phyloP scores from a whole-genome alignment of 1,284 basidiomycete species.

The Apiotrichum porosum region DNA sequence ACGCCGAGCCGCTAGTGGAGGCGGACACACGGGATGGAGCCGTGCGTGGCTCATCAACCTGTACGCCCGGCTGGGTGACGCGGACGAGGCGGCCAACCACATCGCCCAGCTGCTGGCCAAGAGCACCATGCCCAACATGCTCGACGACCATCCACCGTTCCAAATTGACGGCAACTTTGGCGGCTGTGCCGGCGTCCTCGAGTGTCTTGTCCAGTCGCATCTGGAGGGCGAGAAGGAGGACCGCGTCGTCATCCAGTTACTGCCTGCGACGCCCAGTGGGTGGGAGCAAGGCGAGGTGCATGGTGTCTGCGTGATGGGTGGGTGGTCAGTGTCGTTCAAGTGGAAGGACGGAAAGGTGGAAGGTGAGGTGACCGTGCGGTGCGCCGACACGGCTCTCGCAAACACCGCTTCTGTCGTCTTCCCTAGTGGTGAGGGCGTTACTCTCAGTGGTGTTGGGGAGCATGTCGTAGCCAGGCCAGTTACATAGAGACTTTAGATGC shows the following conservation, averaged over 20 bases:
- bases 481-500: no score
- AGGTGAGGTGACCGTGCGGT: background rate
- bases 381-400: background rate
- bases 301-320: background rate
- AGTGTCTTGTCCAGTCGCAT: constrained; percentile 8
- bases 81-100: background rate
- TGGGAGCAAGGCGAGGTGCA: background rate
- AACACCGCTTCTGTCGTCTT: background rate
- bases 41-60: constrained; percentile 8
- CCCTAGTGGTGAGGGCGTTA: background rate
- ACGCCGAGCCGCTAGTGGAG: background rate
- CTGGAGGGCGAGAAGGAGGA: background rate
- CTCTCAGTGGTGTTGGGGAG: background rate
- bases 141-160: constrained; percentile 12
- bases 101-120: background rate
- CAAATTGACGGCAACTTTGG: constrained; percentile 17
- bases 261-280: constrained; percentile 10
- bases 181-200: constrained; percentile 3
- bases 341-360: background rate
- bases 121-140: constrained; percentile 9
- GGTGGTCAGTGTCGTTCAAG: background rate
- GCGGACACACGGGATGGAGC: constrained; percentile 8
- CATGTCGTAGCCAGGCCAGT: background rate
- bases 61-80: constrained; percentile 7
- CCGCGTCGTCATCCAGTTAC: background rate